Base-by-base conservation (phyloP, 2,329 filamentous ascomycete genomes). In the Phyllosticta citribraziliensis region DNA sequence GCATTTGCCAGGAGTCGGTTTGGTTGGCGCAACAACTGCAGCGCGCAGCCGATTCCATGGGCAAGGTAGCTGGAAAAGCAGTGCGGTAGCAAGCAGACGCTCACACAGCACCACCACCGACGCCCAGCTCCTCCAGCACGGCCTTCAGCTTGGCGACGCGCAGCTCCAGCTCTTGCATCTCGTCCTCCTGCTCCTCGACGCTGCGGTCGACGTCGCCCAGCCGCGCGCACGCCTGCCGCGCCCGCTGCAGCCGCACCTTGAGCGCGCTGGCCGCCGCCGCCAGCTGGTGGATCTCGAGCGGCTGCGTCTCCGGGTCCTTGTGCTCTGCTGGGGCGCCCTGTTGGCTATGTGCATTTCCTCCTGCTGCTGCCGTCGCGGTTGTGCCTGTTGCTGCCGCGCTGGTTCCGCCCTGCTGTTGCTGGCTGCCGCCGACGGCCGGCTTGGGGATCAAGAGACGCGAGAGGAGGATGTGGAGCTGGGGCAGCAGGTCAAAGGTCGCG, bases 401-500 rank as follows among this genome's bases (percentile, higher is more conserved):
- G 52, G n/a, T 58, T 40, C 64, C 61, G 25, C 60, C 19, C 70
- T 58, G 76, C 72, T 50, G 75, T 73, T 54, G 30, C 52, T 63
- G 12, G 67, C 59, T 17, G 61, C 64, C 17, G 69, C 67, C 35
- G 22, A 22, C 55, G 10, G 22, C 22, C 6, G 55, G 55, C 3
- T 55, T 59, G 63, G 71, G 77, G 19, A 72, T 67, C 27, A 76
- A 79, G 19, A 97, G 82, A 57, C 89, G 88, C 66, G 85, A 80
- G 64, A 97, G 84, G 66, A 96, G 84, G 63, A 85, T 81, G 69
- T 90, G 87, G 59, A 97, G 84, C 69, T 91, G 85, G 25, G 91
- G 90, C 59, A 96, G 83, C 67, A 91, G 84, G 78, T 96, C 92
- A 76, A 97, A 90, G 56, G 85, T 85, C 73, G 92, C 87, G 27